phyloP scores from a whole-genome alignment of 805 yeast genomes.

The Danielia reshetovae region DNA sequence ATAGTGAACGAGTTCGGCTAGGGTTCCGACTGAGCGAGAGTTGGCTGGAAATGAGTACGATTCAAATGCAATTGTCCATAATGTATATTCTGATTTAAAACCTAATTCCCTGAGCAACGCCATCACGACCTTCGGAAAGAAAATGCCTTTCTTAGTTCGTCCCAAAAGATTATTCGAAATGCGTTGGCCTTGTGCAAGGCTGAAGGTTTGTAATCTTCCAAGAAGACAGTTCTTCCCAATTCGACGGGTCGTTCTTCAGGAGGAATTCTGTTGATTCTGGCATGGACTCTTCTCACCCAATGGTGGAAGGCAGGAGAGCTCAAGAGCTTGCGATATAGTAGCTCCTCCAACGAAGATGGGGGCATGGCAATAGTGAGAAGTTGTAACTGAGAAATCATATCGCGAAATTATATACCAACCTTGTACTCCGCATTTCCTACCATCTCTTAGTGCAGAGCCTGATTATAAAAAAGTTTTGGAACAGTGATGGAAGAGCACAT shows the following conservation, averaged over 20 bases:
- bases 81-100: too few relatives aligned
- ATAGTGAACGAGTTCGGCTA: not conserved
- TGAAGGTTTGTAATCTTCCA: slow-evolving; percentile 45
- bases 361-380: too few relatives aligned
- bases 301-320: slow-evolving; percentile 56
- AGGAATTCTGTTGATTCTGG: slow-evolving; percentile 58
- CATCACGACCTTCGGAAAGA: slow-evolving; percentile 42
- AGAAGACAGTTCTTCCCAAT: slow-evolving; percentile 20
- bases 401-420: too few relatives aligned
- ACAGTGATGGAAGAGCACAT: too few relatives aligned
- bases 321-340: slow-evolving; percentile 41
- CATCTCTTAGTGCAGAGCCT: too few relatives aligned
- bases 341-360: slow-evolving; percentile 12
- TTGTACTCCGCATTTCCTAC: too few relatives aligned
- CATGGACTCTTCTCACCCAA: slow-evolving; percentile 61
- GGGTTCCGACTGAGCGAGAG: not conserved
- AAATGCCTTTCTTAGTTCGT: slow-evolving; percentile 55
- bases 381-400: too few relatives aligned
- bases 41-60: too few relatives aligned
- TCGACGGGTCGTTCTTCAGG: slow-evolving; percentile 28
- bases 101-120: too few relatives aligned
- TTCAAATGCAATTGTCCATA: too few relatives aligned
- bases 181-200: slow-evolving; percentile 56
- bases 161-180: slow-evolving; percentile 51
- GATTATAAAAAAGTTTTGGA: too few relatives aligned